phyloP scores from a whole-genome alignment of 176 grass and related monocot species.

The Poa pratensis region DNA sequence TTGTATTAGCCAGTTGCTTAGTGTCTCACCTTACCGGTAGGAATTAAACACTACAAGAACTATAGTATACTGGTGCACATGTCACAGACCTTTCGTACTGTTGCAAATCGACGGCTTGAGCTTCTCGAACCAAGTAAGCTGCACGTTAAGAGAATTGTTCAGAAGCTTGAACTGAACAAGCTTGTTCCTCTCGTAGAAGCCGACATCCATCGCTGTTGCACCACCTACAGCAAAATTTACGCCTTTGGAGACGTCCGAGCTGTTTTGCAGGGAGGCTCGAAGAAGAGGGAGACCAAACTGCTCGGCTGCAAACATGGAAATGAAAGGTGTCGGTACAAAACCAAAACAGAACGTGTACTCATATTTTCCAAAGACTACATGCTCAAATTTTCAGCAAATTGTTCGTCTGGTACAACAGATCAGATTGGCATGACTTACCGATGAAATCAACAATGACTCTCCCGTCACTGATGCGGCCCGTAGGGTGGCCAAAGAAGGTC shows the following conservation, averaged over 20 bases:
- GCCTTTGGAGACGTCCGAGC: constrained; percentile 22
- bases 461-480: constrained; percentile 49
- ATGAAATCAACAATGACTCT: constrained; percentile 54
- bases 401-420: background rate
- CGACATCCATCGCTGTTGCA: constrained; percentile 47
- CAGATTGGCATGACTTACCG: constrained; percentile 20
- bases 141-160: constrained; percentile 43
- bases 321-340: background rate
- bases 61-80: background rate
- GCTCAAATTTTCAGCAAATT: background rate
- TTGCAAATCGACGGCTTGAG: constrained; percentile 51
- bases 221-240: constrained; percentile 60
- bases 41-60: constrained; percentile 8
- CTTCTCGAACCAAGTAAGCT: constrained; percentile 61
- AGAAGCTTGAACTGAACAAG: background rate
- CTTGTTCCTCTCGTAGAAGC: constrained; percentile 38
- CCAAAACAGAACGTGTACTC: background rate
- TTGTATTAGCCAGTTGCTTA: background rate
- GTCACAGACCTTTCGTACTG: background rate
- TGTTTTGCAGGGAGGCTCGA: constrained; percentile 25
- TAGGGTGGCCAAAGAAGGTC: constrained; percentile 52
- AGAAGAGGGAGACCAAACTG: constrained; percentile 51
- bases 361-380: background rate
- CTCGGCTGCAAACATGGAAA: constrained; percentile 32
- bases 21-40: background rate